phyloP scores from a whole-genome alignment of 78 protist species.

The Emiliania huxleyi region DNA sequence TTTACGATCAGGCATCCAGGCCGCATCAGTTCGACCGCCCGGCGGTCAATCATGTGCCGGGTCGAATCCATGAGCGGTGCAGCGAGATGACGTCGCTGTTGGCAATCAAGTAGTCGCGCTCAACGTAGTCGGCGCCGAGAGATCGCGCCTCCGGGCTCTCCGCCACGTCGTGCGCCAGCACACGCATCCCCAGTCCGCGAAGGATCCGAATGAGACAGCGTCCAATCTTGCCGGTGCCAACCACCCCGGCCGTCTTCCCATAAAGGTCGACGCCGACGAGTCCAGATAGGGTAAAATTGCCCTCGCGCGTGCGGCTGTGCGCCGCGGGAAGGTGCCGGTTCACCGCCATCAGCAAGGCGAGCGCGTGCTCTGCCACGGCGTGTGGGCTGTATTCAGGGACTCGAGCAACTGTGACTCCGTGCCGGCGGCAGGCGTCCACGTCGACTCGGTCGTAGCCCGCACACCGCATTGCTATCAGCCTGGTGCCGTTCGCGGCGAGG shows the following conservation, averaged over 20 bases:
- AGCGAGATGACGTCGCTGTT: constrained; percentile 76
- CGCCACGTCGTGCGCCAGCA: constrained; percentile 41
- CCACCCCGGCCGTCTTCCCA: constrained; percentile 60
- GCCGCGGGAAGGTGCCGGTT: constrained; percentile 68
- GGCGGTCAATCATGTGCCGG: no score
- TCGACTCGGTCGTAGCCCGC: constrained; percentile 81
- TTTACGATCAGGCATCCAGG: no score
- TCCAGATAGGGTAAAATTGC: constrained; percentile 65
- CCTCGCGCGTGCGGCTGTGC: constrained; percentile 50
- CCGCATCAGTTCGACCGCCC: no score
- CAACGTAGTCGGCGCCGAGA: constrained; percentile 55
- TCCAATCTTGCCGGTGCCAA: constrained; percentile 83
- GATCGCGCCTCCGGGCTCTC: not conserved
- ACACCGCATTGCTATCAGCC: constrained; percentile 42
- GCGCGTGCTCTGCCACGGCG: constrained; percentile 85
- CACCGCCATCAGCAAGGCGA: constrained; percentile 58
- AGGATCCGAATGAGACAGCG: constrained; percentile 22
- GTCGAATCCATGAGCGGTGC: no score
- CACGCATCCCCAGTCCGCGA: constrained; percentile 24
- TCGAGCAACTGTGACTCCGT: constrained; percentile 67
- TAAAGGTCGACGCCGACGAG: constrained; percentile 75
- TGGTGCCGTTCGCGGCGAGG: not conserved
- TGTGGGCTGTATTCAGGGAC: constrained; percentile 86
- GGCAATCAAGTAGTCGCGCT: constrained; percentile 51
- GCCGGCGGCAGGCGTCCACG: constrained; percentile 48